Base-by-base conservation (phyloP, 805 yeast genomes). In the Candida nitratophila region DNA sequence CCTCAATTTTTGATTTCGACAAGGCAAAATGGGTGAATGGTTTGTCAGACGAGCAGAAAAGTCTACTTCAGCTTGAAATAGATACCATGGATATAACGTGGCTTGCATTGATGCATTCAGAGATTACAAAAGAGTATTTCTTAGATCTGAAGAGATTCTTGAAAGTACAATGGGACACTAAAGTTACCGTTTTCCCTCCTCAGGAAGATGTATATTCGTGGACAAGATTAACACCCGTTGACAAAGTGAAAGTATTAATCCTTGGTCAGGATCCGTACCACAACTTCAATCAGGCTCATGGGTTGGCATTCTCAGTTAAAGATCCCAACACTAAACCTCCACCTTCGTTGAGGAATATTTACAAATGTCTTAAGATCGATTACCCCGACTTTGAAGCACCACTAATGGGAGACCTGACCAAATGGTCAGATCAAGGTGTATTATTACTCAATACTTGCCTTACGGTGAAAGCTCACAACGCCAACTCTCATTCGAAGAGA, bases 191-290 rank as follows among this genome's bases (percentile, higher is more conserved):
- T 0, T 91, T 87, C 63, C 99, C 99, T 2, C 90, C 91, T 0
- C 60, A 68, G 16, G 56, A 74, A 14, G 84, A 86, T 47, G 77
- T 93, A 19, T 93, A 93, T 60, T 86, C 97, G 0, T 93, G 98
- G 97, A 81, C 95, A 2, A 75, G 88, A 29, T 70, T 81, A 16
- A 88, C 98, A 0, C 96, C 96, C 0, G 67, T 91, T 19, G 68
- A 77, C 4, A 61, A 74, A 3, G 85, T 89, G 17, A 81, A 79
- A 55, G 93, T 91, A 24, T 74, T 93, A 1, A 75, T 93, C 12
- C 68, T 93, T 38, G 99, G 99, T 1, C 99, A 93, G 61, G 99
- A 93, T 60, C 99, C 99, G 0, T 93, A 93, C 60, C 99, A 93
- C 63, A 88, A 89, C 60, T 64, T 64, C 53, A 85, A 86, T 59